phyloP scores from a whole-genome alignment of 2,329 filamentous ascomycete genomes.

The Trichoderma gracile region DNA sequence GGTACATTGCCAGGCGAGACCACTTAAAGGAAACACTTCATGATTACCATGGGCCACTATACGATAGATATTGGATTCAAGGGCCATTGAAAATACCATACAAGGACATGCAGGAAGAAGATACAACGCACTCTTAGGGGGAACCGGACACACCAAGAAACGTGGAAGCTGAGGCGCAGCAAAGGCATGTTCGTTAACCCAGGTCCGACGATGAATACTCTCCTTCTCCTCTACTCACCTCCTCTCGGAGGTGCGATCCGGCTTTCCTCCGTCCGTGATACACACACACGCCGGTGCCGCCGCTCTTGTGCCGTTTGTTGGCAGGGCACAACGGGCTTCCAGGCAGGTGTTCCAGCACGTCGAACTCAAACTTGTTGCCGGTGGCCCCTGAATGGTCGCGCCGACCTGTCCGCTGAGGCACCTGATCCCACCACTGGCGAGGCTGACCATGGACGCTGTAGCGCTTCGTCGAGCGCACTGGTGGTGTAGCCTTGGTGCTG shows the following conservation, averaged over 20 bases:
- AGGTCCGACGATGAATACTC: not conserved
- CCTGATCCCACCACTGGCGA: slow-evolving; percentile 43
- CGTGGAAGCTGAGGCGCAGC: not conserved
- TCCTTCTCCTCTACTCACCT: slow-evolving; percentile 34
- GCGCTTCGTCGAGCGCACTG: slow-evolving; percentile 26
- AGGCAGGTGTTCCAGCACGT: slow-evolving; percentile 53
- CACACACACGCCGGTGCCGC: slow-evolving; percentile 53
- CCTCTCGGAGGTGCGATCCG: slow-evolving; percentile 24
- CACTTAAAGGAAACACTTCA: not conserved
- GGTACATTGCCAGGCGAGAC: not conserved
- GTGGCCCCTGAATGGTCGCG: slow-evolving; percentile 28
- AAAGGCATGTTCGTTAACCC: not conserved
- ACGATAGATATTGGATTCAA: too few species aligned
- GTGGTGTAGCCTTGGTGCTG: slow-evolving; percentile 9
- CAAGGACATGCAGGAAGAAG: too few species aligned
- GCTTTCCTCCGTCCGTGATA: slow-evolving; percentile 47
- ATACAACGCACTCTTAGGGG: not conserved
- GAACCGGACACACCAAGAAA: not conserved
- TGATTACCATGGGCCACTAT: too few species aligned
- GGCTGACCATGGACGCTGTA: slow-evolving; percentile 31
- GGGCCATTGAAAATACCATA: too few species aligned
- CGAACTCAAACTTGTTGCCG: slow-evolving; percentile 46
- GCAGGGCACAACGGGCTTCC: slow-evolving; percentile 54
- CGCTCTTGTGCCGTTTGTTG: slow-evolving; percentile 46
- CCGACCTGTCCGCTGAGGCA: slow-evolving; percentile 31